Evolutionary conservation across 2,329 filamentous ascomycete genomes (phyloP).

Genomic region (Epichloe uncinata): DNA sequence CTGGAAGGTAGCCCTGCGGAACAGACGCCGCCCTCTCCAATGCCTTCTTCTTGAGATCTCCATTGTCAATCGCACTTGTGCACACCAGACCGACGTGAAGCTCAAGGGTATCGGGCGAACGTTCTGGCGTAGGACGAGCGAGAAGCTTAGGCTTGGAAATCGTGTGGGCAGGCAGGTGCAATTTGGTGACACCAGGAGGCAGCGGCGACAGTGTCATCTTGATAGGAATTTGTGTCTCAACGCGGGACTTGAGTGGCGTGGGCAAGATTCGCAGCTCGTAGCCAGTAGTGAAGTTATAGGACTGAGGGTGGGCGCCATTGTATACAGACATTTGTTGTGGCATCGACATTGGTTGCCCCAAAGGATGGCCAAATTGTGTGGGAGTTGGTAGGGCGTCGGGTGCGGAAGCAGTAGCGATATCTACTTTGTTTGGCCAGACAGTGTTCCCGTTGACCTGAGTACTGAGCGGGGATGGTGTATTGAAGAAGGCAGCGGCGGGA

Average conservation of each 20-base stretch:
- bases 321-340: slow-evolving; percentile 16
- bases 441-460: slow-evolving; percentile 18
- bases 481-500: slow-evolving; percentile 30
- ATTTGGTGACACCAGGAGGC: slow-evolving; percentile 60
- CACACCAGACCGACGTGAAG: slow-evolving; percentile 75
- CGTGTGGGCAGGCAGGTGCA: slow-evolving; percentile 79
- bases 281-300: slow-evolving; percentile 19
- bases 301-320: slow-evolving; percentile 10
- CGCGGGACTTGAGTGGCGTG: slow-evolving; percentile 70
- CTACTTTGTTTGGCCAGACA: slow-evolving; percentile 24
- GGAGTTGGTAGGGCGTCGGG: slow-evolving; percentile 14
- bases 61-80: slow-evolving; percentile 77
- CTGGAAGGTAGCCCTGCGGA: slow-evolving; percentile 23
- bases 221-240: slow-evolving; percentile 92
- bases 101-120: slow-evolving; percentile 62
- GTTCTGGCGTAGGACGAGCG: slow-evolving; percentile 54
- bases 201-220: slow-evolving; percentile 65
- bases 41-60: slow-evolving; percentile 52
- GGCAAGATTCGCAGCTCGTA: slow-evolving; percentile 47
- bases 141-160: slow-evolving; percentile 91
- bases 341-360: slow-evolving; percentile 5
- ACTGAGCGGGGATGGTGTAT: slow-evolving; percentile 32
- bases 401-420: slow-evolving; percentile 12
- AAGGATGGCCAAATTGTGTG: slow-evolving; percentile 13
- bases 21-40: slow-evolving; percentile 39